Base-by-base conservation (phyloP, 2,329 filamentous ascomycete species). In the Raffaelea arxii region DNA sequence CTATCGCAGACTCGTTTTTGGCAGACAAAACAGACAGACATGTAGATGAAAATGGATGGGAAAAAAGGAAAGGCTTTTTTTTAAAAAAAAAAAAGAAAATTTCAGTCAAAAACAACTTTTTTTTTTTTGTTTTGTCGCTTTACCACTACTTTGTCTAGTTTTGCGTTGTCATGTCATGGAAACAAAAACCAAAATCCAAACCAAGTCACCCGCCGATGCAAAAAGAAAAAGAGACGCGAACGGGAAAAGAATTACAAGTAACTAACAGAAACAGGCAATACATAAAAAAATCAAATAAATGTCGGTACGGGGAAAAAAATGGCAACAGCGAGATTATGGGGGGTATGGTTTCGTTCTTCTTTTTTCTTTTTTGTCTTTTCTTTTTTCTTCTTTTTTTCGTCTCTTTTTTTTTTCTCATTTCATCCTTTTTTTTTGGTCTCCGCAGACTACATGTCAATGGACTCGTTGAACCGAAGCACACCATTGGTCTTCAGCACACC, bases 391-490 rank as follows among this genome's bases (percentile, higher is more conserved):
- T 35, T 21, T 16, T 11, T 11, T 6, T 24, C 21, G 24, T 24
- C 38, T 23, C 21, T 24, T 41, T 30, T 36, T 19, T 36, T 21
- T 35, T 18, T 2, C 19, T 21, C 25, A 16, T n/a, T 16, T 25
- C 18, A 7, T 25, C n/a, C n/a, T n/a, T n/a, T n/a, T n/a, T n/a
- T n/a, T n/a, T n/a, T n/a, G n/a, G n/a, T n/a, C n/a, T n/a, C n/a
- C n/a, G n/a, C n/a, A n/a, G n/a, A n/a, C 27, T 36, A 79, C 62
- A 79, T 73, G 59, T 90, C 85, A 70, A 97, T 88, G 52, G 84
- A 88, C 65, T 96, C 90, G 62, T 91, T 94, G 65, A 98, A 98
- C 55, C 86, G 77, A 62, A 98, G 67, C 53, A 97, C 85, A 11
- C 91, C 92, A 60, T 94, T 89, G 42, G 77, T 79, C 67, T 82